Conservation (phyloP, 208 protist genomes). For the Trypanosoma theileri region DNA sequence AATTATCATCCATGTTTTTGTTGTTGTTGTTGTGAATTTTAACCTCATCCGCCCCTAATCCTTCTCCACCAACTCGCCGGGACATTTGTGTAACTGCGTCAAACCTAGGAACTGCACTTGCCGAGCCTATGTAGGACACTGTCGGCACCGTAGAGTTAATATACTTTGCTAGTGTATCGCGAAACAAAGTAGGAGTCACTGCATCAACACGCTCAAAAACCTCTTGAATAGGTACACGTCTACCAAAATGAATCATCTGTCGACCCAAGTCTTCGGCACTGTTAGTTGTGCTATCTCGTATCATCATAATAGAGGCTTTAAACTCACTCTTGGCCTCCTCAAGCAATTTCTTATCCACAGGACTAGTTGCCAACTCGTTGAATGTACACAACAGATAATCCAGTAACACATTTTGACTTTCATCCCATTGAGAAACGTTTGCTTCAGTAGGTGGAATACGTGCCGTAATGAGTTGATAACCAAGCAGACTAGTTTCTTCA, state of each 20-base stretch:
- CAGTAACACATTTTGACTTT: constrained; percentile 71
- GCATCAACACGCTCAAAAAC: constrained; percentile 92
- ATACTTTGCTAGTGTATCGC: constrained; percentile 72
- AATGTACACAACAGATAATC: constrained; percentile 68
- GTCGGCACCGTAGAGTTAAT: constrained; percentile 52
- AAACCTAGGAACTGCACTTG: constrained; percentile 53
- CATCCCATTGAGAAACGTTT: constrained; percentile 36
- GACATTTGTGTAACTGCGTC: constrained; percentile 38
- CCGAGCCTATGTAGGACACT: constrained; percentile 77
- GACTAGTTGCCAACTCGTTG: constrained; percentile 60
- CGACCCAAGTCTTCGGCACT: constrained; percentile 96
- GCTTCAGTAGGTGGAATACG: constrained; percentile 41
- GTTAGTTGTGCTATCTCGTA: constrained; percentile 94
- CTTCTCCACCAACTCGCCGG: constrained; percentile 9
- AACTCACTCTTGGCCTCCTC: constrained; percentile 94
- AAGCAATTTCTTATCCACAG: constrained; percentile 76
- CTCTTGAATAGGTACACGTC: constrained; percentile 89
- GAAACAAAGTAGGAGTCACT: constrained; percentile 85
- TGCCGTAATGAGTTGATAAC: constrained; percentile 82
- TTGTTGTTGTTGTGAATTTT: not conserved
- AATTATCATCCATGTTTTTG: not conserved
- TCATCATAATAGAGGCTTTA: constrained; percentile 92
- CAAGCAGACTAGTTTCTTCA: constrained; percentile 87
- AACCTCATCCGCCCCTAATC: not conserved
- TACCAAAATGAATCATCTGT: constrained; percentile 94